Percentiles rank a stretch among this genome's conserved stretches.
Conservation (phyloP, 345 rosid species). For the Geranium rotundifolium region DNA sequence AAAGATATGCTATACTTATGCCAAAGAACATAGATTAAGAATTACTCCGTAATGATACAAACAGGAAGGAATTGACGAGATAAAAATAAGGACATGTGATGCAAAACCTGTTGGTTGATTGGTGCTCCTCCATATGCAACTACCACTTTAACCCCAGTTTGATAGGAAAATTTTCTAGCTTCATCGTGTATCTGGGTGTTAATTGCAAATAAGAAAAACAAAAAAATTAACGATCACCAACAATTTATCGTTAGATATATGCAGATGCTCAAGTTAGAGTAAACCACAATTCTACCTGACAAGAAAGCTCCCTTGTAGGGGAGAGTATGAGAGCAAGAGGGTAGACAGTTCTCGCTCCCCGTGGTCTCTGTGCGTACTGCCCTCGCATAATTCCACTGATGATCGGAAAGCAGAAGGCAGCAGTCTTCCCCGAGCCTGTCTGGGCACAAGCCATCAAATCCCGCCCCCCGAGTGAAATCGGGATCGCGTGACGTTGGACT, state of each 20-base stretch:
- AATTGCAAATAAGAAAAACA: background rate
- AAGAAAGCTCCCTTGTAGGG: conserved; percentile 93
- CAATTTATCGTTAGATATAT: background rate
- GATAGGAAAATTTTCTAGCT: conserved; percentile 87
- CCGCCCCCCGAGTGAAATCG: conserved; percentile 37
- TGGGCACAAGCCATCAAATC: conserved; percentile 66
- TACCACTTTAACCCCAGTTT: conserved; percentile 88
- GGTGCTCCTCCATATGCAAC: conserved; percentile 99
- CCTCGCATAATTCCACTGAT: conserved; percentile 48
- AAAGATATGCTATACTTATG: background rate
- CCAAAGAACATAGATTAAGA: background rate
- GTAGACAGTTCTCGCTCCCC: conserved; percentile 26
- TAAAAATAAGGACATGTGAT: background rate
- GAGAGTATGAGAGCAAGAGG: conserved; percentile 87
- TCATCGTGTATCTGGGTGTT: conserved; percentile 86
- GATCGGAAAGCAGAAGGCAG: conserved; percentile 57
- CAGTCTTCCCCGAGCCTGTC: conserved; percentile 61
- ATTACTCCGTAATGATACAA: background rate
- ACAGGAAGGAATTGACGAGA: background rate
- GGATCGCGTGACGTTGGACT: conserved; percentile 50
- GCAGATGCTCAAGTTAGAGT: background rate
- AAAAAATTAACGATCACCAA: background rate
- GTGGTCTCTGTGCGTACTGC: conserved; percentile 36
- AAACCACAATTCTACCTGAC: conserved; percentile 40
- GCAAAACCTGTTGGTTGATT: conserved; percentile 61